A percentile compares a stretch with the other conserved stretches of the same genome.
These are phyloP conservation scores for Cadophora sp. DNA, from an alignment of 2,329 filamentous ascomycete species.

Conservation along the genomic window DNA sequence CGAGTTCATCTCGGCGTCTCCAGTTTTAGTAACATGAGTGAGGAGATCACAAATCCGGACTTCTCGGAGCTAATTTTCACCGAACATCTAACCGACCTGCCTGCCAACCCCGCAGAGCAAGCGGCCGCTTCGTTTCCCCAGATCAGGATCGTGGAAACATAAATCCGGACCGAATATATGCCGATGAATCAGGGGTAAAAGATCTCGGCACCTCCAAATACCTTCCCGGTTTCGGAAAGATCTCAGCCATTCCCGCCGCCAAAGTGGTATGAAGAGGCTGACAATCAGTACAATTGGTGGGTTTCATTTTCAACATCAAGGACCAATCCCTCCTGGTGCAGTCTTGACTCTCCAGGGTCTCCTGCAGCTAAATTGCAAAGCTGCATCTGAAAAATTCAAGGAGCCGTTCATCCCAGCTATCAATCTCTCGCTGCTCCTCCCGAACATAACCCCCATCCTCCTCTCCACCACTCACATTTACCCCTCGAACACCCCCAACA, in stretches of 20 bases:
- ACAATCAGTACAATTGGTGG: slow-evolving; percentile 1
- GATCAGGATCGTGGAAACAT: neutral
- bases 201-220: neutral
- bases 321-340: neutral
- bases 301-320: neutral
- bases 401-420: neutral
- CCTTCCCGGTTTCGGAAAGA: slow-evolving; percentile 10
- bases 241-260: slow-evolving; percentile 12
- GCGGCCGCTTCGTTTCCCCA: neutral
- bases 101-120: too few species aligned
- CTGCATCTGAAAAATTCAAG: neutral
- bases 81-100: neutral
- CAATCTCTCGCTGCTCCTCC: neutral
- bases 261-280: neutral
- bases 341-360: neutral
- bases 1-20: too few species aligned
- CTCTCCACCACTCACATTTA: neutral
- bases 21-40: neutral
- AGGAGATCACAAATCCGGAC: neutral
- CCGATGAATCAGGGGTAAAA: slow-evolving; percentile 3
- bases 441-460: neutral
- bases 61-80: neutral
- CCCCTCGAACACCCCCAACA: neutral
- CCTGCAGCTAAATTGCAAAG: slow-evolving; percentile 7
- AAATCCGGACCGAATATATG: neutral